phyloP scores from a whole-genome alignment of 2,329 filamentous ascomycete genomes.

The Aureobasidium melanogenum region DNA sequence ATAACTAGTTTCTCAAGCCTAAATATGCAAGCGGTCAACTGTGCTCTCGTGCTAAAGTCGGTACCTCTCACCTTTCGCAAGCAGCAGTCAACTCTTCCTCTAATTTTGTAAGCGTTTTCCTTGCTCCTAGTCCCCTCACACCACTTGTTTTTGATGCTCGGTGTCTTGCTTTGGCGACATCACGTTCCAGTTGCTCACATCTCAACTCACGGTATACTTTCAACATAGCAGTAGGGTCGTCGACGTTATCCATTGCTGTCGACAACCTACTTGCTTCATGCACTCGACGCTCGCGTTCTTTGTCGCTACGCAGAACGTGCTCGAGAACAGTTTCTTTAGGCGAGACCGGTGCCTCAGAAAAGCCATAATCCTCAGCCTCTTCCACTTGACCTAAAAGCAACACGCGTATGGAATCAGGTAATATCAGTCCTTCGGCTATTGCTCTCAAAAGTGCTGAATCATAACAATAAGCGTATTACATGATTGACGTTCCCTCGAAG shows the following conservation, averaged over 20 bases:
- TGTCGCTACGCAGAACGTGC: slow-evolving; percentile 19
- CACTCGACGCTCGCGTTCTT: slow-evolving; percentile 15
- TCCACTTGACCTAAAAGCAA: slow-evolving; percentile 62
- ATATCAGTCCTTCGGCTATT: slow-evolving; percentile 68
- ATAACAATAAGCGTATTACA: background rate
- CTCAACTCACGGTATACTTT: slow-evolving; percentile 15
- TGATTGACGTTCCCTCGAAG: too few relatives aligned
- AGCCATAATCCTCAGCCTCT: background rate
- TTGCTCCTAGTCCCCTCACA: slow-evolving; percentile 61
- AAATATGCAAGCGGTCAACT: background rate
- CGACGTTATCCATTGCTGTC: slow-evolving; percentile 1
- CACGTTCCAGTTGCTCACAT: slow-evolving; percentile 15
- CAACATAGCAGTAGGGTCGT: slow-evolving; percentile 12
- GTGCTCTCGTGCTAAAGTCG: background rate
- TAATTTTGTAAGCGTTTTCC: slow-evolving; percentile 62
- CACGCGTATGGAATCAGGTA: slow-evolving; percentile 56
- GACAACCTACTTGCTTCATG: slow-evolving; percentile 13
- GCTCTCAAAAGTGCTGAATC: slow-evolving; percentile 58
- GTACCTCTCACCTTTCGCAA: background rate
- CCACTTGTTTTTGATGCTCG: slow-evolving; percentile 67
- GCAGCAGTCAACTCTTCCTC: slow-evolving; percentile 54
- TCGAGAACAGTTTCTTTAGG: slow-evolving; percentile 18
- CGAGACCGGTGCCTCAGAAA: background rate
- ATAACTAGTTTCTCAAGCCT: background rate
- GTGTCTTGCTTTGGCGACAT: slow-evolving; percentile 28